Base-by-base conservation (phyloP, 441 rosid genomes). In the Pelargonium fulgidum region DNA sequence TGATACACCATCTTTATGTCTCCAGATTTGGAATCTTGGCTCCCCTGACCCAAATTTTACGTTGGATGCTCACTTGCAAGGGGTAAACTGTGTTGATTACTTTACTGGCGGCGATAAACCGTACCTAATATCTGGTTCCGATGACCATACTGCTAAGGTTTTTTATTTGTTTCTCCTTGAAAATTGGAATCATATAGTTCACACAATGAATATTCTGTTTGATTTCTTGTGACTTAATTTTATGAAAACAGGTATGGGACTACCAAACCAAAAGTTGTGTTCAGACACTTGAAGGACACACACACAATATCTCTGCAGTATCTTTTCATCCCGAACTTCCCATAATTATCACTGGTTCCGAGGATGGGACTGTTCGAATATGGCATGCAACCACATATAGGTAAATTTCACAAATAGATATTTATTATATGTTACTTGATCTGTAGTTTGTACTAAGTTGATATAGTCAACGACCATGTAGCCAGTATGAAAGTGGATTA, bases 81-180 rank as follows among this genome's bases (percentile, higher is more conserved):
- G 99, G 70, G 92, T 91, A 62, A 93, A 89, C 64, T 93, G 97
- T 69, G 92, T 91, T 67, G 97, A 93, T 77, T 93, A 88, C 85
- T 86, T 87, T 68, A 87, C 92, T 29, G 92, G 93, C 54, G 97
- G 97, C 67, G 92, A 93, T 81, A 89, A 91, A 72, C 97, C 96
- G 1, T 91, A 86, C 73, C 82, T 93, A 47, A 85, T 91, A 73
- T 88, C 92, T 17, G 97, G 97, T 68, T 93, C 99, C 67, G 97
- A 91, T 81, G 99, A 91, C 75, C 88, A 85, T 79, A 91, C 99
- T 81, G 93, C 95, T 14, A 93, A 90, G 96, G 99, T 93, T 33
- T 73, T 79, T 68, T 45, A 65, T 72, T 68, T 48, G 12, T 75
- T 70, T 58, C 50, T 73, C 72, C 66, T 14, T 41, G 0, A 41